Evolutionary conservation across 345 rosid species (phyloP).

Genomic region (Gossypium rotundifolium): DNA sequence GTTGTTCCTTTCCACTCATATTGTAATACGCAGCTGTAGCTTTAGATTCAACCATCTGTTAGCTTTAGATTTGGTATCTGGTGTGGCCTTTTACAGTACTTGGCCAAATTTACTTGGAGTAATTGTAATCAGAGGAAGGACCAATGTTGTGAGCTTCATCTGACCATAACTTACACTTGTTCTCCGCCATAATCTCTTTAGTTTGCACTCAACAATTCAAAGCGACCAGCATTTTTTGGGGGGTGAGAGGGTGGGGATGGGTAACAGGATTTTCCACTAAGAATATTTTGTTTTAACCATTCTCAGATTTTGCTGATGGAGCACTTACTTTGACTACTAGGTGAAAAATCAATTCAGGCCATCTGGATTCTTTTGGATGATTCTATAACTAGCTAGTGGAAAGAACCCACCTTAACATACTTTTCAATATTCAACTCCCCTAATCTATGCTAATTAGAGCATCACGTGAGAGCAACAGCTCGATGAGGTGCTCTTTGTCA

Average conservation of each 20-base stretch:
- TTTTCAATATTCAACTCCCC: background rate
- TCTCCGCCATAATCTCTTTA: background rate
- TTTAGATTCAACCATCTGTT: background rate
- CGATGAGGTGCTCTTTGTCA: conserved; percentile 3
- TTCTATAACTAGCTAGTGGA: background rate
- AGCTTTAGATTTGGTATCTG: background rate
- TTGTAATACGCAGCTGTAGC: background rate
- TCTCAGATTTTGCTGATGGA: background rate
- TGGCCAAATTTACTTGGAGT: background rate
- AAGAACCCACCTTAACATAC: background rate
- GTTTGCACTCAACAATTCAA: background rate
- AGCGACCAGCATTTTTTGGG: background rate
- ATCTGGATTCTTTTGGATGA: background rate
- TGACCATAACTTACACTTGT: background rate
- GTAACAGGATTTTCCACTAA: background rate
- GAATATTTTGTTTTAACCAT: background rate
- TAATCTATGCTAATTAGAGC: background rate
- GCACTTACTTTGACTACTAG: background rate
- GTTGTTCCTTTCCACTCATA: background rate
- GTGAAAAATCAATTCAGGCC: background rate
- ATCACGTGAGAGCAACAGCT: background rate
- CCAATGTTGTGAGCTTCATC: background rate
- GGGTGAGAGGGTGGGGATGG: background rate
- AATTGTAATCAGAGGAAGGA: background rate
- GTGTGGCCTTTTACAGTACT: too few species aligned